phyloP scores from a whole-genome alignment of 768 basidiomycete species.

The Termitomyces sp. region DNA sequence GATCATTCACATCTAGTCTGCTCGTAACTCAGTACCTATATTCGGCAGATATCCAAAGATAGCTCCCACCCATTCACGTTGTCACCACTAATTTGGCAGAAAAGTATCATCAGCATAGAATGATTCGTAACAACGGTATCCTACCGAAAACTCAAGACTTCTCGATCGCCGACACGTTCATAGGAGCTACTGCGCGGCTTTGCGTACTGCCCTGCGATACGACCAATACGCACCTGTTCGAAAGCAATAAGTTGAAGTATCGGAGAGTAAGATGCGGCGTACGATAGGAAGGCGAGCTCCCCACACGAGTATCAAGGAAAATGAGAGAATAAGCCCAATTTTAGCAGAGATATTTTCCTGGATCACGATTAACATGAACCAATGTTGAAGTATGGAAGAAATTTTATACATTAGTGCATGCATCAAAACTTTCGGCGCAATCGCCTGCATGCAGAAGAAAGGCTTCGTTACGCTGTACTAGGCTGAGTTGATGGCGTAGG shows the following conservation, averaged over 20 bases:
- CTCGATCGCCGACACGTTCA: constrained; percentile 69
- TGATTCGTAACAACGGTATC: constrained; percentile 13
- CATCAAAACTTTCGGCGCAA: constrained; percentile 94
- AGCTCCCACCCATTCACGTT: constrained; percentile 82
- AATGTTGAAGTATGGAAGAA: background rate
- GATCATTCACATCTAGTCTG: constrained; percentile 68
- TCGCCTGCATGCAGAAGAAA: constrained; percentile 97
- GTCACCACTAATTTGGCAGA: constrained; percentile 66
- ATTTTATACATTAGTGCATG: constrained; percentile 70
- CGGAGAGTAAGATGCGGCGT: constrained; percentile 19
- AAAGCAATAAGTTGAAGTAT: background rate
- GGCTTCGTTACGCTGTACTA: constrained; percentile 81
- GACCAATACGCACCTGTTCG: constrained; percentile 67
- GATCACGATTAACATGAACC: constrained; percentile 7
- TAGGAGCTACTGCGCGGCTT: constrained; percentile 85
- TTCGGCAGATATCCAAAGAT: background rate
- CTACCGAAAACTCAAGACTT: constrained; percentile 85
- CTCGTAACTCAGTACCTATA: background rate
- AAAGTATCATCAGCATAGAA: background rate
- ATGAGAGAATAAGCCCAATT: constrained; percentile 88
- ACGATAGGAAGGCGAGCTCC: constrained; percentile 92
- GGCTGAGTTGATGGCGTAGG: constrained; percentile 70
- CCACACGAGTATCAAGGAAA: constrained; percentile 93
- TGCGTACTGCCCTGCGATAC: constrained; percentile 96
- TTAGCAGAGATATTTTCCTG: constrained; percentile 86